Evolutionary conservation across 2,329 filamentous ascomycete genomes (phyloP).

Genomic region (Neonectria ditissima): DNA sequence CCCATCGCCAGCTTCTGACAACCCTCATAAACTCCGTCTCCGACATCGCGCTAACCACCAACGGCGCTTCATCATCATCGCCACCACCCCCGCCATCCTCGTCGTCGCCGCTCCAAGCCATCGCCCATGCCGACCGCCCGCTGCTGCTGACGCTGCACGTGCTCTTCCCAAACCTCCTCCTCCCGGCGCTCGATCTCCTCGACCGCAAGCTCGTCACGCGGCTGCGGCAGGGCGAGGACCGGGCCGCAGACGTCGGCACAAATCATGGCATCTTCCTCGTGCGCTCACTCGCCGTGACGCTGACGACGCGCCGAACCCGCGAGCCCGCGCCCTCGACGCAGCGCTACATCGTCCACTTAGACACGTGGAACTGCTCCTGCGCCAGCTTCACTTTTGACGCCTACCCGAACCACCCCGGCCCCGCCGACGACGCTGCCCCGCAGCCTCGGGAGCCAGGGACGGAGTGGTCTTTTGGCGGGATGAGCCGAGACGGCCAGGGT

Average conservation of each 20-base stretch:
- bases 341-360: constrained; percentile 77
- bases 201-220: constrained; percentile 80
- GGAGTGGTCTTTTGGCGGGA: constrained; percentile 62
- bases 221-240: constrained; percentile 45
- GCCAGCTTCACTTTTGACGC: constrained; percentile 82
- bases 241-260: constrained; percentile 15
- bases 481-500: constrained; percentile 53
- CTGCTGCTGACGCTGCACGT: constrained; percentile 85
- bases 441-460: constrained; percentile 9
- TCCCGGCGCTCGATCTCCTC: constrained; percentile 88
- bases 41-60: constrained; percentile 18
- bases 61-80: constrained; percentile 15
- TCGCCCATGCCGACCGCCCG: constrained; percentile 55
- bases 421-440: neutral
- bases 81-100: constrained; percentile 44
- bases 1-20: constrained; percentile 59
- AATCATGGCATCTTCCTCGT: constrained; percentile 67
- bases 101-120: constrained; percentile 32
- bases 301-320: constrained; percentile 38
- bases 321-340: constrained; percentile 32
- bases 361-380: constrained; percentile 90
- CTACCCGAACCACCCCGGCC: constrained; percentile 58
- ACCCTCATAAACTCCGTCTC: constrained; percentile 60
- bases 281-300: constrained; percentile 64
- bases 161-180: constrained; percentile 82